Base-by-base conservation (phyloP, 2,329 filamentous ascomycete species). In the Arachnomyces sp. region DNA sequence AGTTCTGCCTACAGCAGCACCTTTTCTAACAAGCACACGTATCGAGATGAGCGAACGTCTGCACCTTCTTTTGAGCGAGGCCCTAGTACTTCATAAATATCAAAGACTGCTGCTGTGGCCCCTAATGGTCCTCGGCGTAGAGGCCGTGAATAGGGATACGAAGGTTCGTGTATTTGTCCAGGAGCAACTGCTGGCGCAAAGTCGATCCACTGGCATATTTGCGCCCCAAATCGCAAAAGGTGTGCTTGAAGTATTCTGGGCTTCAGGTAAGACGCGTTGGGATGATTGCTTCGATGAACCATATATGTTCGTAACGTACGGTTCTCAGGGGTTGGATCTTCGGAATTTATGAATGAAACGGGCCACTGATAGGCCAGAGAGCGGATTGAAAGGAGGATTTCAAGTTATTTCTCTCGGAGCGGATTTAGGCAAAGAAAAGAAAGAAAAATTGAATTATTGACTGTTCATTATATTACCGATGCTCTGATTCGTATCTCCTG, bases 211-310 rank as follows among this genome's bases (percentile, higher is more conserved):
- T 3, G 60, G 58, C 2, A 55, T 56, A 2, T 53, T 52, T 30
- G 47, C 52, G 12, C 62, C 63, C 3, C 43, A 61, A 16, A 47
- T 47, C 15, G 61, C 59, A 2, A 59, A 57, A 40, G 29, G 17
- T 0, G 47, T 61, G 1, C 48, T 67, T 1, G 47, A 63, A 38
- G 49, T 17, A 13, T 67, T 62, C 33, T 66, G 63, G 64, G 45
- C 46, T 3, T 60, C 56, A 0, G 53, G 55, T 0, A 34, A 50
- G 38, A 54, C 46, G 3, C 12, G 39, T 3, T 68, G 64, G 63
- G 62, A 67, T 50, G 48, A 43, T 28, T 68, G 65, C 44, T 67
- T 66, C 35, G 60, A 65, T 34, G 48, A 44, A 33, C 54, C 57
- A 17, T 61, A 61, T 34, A 48, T 48, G 2, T 57, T 63, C 36